A percentile compares a stretch with the other conserved stretches of the same genome.
phyloP scores from a whole-genome alignment of 1,284 basidiomycete genomes.

The Leccinum pallidistipes region DNA sequence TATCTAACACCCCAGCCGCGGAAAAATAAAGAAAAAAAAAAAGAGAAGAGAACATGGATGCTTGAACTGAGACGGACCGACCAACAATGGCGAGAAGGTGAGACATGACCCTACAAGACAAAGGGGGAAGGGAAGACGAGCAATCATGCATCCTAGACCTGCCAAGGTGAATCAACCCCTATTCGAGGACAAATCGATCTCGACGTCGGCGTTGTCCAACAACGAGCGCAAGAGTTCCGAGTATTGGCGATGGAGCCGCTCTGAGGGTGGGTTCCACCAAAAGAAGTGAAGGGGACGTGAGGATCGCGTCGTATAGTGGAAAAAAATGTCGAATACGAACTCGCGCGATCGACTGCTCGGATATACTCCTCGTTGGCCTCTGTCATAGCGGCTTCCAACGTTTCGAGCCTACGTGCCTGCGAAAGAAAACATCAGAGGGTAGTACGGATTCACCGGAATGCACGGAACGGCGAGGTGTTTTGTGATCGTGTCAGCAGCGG shows the following conservation, averaged over 20 bases:
- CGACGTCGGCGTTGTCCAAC: slow-evolving; percentile 55
- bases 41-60: not conserved
- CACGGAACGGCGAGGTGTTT: not conserved
- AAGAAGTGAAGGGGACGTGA: not conserved
- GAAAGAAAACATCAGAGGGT: not conserved
- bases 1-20: not conserved
- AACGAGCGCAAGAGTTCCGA: slow-evolving; percentile 59
- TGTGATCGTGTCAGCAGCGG: not conserved
- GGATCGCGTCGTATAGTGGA: not conserved
- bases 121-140: not conserved
- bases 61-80: not conserved
- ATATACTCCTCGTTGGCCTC: slow-evolving; percentile 72
- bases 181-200: slow-evolving; percentile 19
- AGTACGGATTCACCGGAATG: not conserved
- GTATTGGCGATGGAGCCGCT: slow-evolving; percentile 60
- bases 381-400: slow-evolving; percentile 66
- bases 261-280: slow-evolving; percentile 35
- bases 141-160: not conserved
- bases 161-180: not conserved
- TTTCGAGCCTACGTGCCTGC: slow-evolving; percentile 63
- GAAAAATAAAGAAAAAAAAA: not conserved
- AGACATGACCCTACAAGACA: not conserved
- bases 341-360: slow-evolving; percentile 67
- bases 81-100: not conserved
- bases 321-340: slow-evolving; percentile 43